These are phyloP conservation scores for Fusarium temperatum DNA, from an alignment of 2,329 filamentous ascomycete genomes.

Conservation along the genomic window DNA sequence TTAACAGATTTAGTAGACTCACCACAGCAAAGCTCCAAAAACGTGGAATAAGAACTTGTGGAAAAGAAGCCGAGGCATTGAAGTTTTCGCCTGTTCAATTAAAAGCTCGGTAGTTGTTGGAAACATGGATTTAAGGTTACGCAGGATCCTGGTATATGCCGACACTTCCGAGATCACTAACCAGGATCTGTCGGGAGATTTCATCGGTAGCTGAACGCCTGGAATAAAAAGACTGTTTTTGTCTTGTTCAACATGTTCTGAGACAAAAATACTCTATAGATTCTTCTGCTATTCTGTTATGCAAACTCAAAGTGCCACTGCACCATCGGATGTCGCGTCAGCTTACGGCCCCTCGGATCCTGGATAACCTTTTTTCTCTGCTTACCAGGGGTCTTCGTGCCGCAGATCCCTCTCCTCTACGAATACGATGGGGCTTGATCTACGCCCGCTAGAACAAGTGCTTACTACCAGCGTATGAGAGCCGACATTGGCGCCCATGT, in stretches of 20 bases:
- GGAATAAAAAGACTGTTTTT: fast-evolving
- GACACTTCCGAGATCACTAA: not conserved
- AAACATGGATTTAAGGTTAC: not conserved
- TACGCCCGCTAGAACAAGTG: not conserved
- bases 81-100: fast-evolving
- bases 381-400: not conserved
- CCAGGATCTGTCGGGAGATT: not conserved
- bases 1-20: not conserved
- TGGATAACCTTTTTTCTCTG: not conserved
- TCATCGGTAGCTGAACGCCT: no score
- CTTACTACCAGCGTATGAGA: not conserved
- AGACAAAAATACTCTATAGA: fast-evolving
- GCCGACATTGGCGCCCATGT: not conserved
- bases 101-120: not conserved
- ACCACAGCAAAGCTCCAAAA: not conserved
- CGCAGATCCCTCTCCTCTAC: not conserved
- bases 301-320: not conserved
- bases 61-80: not conserved
- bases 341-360: not conserved
- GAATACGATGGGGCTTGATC: not conserved
- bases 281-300: not conserved
- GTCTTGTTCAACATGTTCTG: not conserved
- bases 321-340: not conserved
- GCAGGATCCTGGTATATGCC: not conserved
- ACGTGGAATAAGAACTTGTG: not conserved